Evolutionary conservation across 108 stramenopile species (phyloP).

Genomic region (Cyclostephanos tholiformis): DNA sequence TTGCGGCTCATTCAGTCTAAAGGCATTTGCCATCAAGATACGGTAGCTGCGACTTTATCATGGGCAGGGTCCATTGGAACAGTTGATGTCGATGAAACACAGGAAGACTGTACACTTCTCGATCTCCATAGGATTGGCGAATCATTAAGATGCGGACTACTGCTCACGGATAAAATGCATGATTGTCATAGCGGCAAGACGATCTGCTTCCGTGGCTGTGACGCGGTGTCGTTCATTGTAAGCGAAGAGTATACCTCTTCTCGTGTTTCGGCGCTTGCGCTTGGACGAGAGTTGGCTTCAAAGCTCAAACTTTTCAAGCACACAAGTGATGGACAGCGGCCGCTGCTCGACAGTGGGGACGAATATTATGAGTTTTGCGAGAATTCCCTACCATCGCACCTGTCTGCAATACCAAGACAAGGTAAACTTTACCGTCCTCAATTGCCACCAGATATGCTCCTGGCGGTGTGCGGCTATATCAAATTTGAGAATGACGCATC

Average conservation of each 20-base stretch:
- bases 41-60: neutral
- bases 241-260: conserved; percentile 8
- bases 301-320: conserved; percentile 7
- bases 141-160: neutral
- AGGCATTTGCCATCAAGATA: neutral
- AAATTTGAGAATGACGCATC: neutral
- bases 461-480: conserved; percentile 5
- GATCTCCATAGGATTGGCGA: conserved; percentile 4
- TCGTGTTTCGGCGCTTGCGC: conserved; percentile 10
- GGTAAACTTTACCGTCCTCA: neutral
- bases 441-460: neutral
- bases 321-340: neutral
- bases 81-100: neutral
- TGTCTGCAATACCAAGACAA: neutral
- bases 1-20: conserved; percentile 2
- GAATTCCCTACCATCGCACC: too few species aligned
- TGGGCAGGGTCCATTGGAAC: conserved; percentile 2
- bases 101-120: neutral
- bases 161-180: conserved; percentile 1
- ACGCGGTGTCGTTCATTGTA: conserved; percentile 3
- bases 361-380: neutral
- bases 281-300: conserved; percentile 8
- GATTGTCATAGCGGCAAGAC: neutral
- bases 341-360: conserved; percentile 1
- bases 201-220: conserved; percentile 14